Conservation (phyloP, 2,329 filamentous ascomycete species). For the Aaosphaeria pasadenensis region DNA sequence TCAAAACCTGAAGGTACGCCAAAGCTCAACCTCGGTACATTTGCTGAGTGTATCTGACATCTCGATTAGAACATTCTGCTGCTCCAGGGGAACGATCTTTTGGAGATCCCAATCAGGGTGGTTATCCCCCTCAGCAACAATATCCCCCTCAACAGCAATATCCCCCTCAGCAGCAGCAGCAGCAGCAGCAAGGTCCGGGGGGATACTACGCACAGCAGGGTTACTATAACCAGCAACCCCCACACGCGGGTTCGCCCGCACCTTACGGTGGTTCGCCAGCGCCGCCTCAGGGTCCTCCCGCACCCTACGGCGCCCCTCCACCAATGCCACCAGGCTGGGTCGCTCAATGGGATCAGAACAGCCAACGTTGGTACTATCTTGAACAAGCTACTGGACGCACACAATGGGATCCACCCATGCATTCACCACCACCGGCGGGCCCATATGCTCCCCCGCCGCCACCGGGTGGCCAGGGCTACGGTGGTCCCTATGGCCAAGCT, state of each 20-base stretch:
- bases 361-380: constrained; percentile 64
- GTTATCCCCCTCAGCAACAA: constrained; percentile 3
- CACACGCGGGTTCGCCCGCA: constrained; percentile 17
- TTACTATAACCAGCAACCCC: constrained; percentile 9
- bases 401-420: constrained; percentile 61
- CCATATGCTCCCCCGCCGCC: constrained; percentile 31
- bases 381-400: constrained; percentile 60
- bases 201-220: constrained; percentile 2
- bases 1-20: constrained; percentile 5
- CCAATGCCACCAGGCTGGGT: constrained; percentile 54
- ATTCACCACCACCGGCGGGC: constrained; percentile 22
- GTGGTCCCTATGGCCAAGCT: constrained; percentile 21
- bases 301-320: constrained; percentile 27
- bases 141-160: background rate
- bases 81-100: background rate
- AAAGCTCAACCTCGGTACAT: background rate
- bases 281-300: constrained; percentile 12
- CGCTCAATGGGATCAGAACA: constrained; percentile 60
- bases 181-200: constrained; percentile 13
- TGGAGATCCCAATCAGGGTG: background rate
- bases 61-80: background rate
- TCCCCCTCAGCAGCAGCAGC: constrained; percentile 3
- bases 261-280: constrained; percentile 8
- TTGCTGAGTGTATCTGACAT: background rate
- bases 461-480: constrained; percentile 15